A percentile compares a stretch with the other conserved stretches of the same genome.
Conservation (phyloP, 257 asterid species). For the Nicotiana sylvestris region DNA sequence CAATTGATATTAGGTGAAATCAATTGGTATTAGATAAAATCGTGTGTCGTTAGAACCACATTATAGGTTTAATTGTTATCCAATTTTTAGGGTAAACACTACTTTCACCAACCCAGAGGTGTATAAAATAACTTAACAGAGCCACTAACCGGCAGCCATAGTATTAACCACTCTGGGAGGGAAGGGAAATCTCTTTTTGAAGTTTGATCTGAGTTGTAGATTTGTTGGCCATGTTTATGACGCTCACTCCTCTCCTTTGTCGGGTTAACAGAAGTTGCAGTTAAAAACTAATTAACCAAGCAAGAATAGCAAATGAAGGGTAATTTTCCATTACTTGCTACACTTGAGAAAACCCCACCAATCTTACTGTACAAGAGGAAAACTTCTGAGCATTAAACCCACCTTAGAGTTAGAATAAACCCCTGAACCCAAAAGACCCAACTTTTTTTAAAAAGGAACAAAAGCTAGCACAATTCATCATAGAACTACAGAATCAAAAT, state of each 20-base stretch:
- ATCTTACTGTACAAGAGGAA: constrained; percentile 28
- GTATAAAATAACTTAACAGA: not conserved
- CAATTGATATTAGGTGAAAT: too few species aligned
- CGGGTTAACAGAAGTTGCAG: not conserved
- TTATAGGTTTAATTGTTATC: too few species aligned
- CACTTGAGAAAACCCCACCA: constrained; percentile 19
- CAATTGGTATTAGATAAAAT: too few species aligned
- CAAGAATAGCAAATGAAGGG: constrained; percentile 15
- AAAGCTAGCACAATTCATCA: not conserved
- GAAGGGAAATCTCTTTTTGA: not conserved
- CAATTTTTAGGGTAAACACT: too few species aligned
- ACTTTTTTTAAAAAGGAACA: not conserved
- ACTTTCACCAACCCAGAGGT: not conserved
- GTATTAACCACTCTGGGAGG: not conserved
- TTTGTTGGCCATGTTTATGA: not conserved
- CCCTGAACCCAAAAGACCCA: constrained; percentile 5
- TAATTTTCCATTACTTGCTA: constrained; percentile 11
- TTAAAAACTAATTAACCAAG: not conserved
- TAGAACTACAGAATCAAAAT: not conserved
- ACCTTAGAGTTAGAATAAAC: constrained; percentile 5
- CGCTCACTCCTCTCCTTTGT: not conserved
- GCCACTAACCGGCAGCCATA: not conserved
- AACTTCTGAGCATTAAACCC: constrained; percentile 7
- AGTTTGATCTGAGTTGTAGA: not conserved
- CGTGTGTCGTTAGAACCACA: too few species aligned